Conservation (phyloP, 1,284 basidiomycete genomes). For the Mrakiaceae sp. region DNA sequence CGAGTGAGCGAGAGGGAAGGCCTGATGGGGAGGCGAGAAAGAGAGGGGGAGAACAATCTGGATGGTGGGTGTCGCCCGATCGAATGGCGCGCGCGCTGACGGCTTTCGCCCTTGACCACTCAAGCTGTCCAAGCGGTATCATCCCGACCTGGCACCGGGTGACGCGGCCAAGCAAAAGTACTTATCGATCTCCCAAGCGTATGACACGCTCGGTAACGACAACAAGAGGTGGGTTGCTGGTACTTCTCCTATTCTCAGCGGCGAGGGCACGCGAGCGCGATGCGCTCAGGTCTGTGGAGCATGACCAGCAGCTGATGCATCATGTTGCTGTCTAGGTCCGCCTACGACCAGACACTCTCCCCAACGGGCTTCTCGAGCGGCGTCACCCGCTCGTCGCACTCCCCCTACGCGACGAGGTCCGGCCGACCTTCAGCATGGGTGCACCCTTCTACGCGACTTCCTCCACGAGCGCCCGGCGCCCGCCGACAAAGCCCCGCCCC, state of each 20-base stretch:
- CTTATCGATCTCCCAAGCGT: slow-evolving; percentile 11
- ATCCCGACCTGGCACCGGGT: slow-evolving; percentile 19
- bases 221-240: slow-evolving; percentile 8
- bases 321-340: background rate
- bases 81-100: too few relatives aligned
- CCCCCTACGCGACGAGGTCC: slow-evolving; percentile 4
- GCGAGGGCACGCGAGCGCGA: background rate
- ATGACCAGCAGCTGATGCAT: too few relatives aligned
- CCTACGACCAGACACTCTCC: slow-evolving; percentile 11
- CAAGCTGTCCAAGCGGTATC: slow-evolving; percentile 23
- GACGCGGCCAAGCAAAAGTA: slow-evolving; percentile 14
- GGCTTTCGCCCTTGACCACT: too few relatives aligned
- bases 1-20: too few relatives aligned
- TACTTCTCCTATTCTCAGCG: background rate
- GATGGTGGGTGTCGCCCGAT: too few relatives aligned
- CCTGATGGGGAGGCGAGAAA: too few relatives aligned
- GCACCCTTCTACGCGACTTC: slow-evolving; percentile 9
- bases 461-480: background rate
- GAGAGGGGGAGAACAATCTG: too few relatives aligned
- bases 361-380: background rate
- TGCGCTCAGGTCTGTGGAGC: background rate
- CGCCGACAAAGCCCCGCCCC: background rate
- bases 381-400: background rate
- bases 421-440: slow-evolving; percentile 17
- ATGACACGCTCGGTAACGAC: slow-evolving; percentile 11